These are phyloP conservation scores for Sarocladiaceae sp. DNA, from an alignment of 2,329 filamentous ascomycete species.

Conservation along the genomic window DNA sequence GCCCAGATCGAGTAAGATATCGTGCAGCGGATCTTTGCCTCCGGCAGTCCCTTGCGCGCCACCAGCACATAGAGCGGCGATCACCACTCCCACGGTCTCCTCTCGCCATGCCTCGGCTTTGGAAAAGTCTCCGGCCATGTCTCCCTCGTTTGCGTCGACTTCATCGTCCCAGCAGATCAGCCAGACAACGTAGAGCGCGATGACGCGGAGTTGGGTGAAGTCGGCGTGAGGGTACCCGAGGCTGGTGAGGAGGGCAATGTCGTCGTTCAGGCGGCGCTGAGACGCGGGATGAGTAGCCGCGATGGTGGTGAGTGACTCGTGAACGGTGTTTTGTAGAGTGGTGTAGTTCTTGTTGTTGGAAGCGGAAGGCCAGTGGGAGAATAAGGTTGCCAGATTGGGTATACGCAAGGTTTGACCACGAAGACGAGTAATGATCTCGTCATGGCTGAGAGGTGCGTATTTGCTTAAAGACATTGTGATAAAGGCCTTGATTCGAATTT, in stretches of 20 bases:
- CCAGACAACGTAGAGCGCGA: constrained; percentile 22
- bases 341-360: constrained; percentile 18
- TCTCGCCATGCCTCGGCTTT: constrained; percentile 20
- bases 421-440: constrained; percentile 16
- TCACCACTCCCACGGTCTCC: constrained; percentile 16
- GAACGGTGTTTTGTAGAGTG: constrained; percentile 15
- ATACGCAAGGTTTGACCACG: constrained; percentile 21
- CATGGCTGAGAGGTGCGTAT: constrained; percentile 12
- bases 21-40: constrained; percentile 7
- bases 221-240: constrained; percentile 19
- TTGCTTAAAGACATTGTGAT: not conserved
- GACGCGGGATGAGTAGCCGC: constrained; percentile 25
- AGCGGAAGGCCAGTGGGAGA: constrained; percentile 19
- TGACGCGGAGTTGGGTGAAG: constrained; percentile 14
- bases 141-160: constrained; percentile 22
- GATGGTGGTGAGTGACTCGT: constrained; percentile 21
- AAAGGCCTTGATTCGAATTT: not conserved
- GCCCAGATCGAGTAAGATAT: constrained; percentile 20
- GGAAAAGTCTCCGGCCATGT: constrained; percentile 20
- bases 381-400: constrained; percentile 19
- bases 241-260: constrained; percentile 19
- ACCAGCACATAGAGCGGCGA: constrained; percentile 14
- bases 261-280: constrained; percentile 23
- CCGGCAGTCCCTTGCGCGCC: not conserved
- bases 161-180: constrained; percentile 27